Conservation (phyloP, 495 filamentous ascomycete species). For the Lasiosphaeria ovina region DNA sequence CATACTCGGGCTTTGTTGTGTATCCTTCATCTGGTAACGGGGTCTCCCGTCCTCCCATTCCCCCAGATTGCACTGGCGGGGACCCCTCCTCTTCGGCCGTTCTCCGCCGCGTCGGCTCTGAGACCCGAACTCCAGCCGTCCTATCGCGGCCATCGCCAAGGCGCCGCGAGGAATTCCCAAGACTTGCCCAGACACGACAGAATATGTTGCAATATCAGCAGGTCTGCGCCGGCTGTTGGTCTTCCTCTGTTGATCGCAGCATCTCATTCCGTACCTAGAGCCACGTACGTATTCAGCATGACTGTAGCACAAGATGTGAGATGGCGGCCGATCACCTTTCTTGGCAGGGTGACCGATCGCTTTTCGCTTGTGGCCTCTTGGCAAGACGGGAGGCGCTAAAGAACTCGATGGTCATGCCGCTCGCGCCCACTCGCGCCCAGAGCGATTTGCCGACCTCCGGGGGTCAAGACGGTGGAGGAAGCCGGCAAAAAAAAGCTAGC, state of each 20-base stretch:
- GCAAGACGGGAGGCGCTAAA: not conserved
- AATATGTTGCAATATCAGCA: constrained; percentile 1
- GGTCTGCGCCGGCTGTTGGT: not conserved
- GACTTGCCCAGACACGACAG: not conserved
- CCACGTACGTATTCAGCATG: not conserved
- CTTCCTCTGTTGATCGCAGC: not conserved
- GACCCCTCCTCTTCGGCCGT: not conserved
- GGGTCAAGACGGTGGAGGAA: too few relatives aligned
- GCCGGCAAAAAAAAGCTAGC: too few relatives aligned
- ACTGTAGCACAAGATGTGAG: not conserved
- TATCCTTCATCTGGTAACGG: too few relatives aligned
- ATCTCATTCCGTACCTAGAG: not conserved
- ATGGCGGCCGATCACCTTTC: not conserved
- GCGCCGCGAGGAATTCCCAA: not conserved
- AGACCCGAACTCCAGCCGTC: not conserved
- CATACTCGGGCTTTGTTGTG: too few relatives aligned
- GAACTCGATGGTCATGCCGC: too few relatives aligned
- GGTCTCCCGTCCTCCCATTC: too few relatives aligned
- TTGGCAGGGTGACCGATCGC: constrained; percentile 1
- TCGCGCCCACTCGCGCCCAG: too few relatives aligned
- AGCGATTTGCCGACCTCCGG: too few relatives aligned
- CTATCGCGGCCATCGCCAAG: constrained; percentile 2
- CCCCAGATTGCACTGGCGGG: not conserved
- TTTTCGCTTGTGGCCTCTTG: not conserved
- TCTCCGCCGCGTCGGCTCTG: constrained; percentile 1